These are phyloP conservation scores for Saussurea involucrata DNA, from an alignment of 129 eudicot species.

Conservation along the genomic window DNA sequence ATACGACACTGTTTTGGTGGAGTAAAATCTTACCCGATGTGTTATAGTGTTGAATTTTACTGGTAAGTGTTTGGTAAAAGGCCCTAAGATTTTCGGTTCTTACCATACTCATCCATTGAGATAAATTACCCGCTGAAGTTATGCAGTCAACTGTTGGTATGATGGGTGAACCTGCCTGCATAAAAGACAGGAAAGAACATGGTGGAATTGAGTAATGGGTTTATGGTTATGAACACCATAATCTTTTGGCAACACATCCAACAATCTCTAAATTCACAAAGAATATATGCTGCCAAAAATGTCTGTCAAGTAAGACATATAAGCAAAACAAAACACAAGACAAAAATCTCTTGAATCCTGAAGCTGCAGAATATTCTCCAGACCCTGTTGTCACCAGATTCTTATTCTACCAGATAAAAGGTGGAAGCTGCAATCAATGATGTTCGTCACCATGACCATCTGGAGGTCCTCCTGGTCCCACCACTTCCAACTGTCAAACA, in stretches of 20 bases:
- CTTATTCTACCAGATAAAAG: constrained; percentile 43
- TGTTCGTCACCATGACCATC: constrained; percentile 61
- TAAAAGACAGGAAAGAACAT: neutral
- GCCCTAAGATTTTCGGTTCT: neutral
- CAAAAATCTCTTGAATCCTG: constrained; percentile 30
- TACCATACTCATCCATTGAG: neutral
- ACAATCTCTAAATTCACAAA: constrained; percentile 17
- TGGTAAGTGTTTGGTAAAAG: too few species aligned
- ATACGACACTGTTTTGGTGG: too few species aligned
- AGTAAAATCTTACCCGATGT: too few species aligned
- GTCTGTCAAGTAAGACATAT: constrained; percentile 15
- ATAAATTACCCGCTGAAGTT: neutral
- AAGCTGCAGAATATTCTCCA: constrained; percentile 37
- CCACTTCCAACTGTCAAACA: constrained; percentile 73
- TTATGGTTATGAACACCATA: constrained; percentile 27
- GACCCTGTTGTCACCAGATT: constrained; percentile 47
- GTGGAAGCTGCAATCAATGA: constrained; percentile 42
- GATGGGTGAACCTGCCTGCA: neutral
- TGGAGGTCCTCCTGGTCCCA: constrained; percentile 82
- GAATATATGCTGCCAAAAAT: constrained; percentile 24
- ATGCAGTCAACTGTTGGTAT: neutral
- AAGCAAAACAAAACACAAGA: constrained; percentile 24
- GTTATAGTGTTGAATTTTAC: too few species aligned
- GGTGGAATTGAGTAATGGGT: constrained; percentile 27
- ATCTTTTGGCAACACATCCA: constrained; percentile 29